Evolutionary conservation across 495 filamentous ascomycete species (phyloP).

Genomic region (Penicillium taxi): DNA sequence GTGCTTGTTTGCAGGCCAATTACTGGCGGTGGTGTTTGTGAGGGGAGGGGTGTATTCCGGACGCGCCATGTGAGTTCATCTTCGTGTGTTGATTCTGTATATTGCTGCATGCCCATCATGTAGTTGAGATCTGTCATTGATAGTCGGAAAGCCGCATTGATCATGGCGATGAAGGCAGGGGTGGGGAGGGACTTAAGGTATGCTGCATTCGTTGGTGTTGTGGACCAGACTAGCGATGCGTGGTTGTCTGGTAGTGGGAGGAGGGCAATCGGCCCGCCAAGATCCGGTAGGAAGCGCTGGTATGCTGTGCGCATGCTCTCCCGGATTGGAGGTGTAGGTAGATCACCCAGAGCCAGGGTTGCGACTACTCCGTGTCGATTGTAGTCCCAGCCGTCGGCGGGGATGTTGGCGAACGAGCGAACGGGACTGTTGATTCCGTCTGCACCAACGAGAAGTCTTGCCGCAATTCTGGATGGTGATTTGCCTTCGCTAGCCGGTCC

Average conservation of each 20-base stretch:
- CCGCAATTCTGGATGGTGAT: conserved; percentile 48
- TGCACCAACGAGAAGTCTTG: conserved; percentile 82
- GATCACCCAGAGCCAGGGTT: conserved; percentile 62
- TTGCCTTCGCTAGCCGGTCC: conserved; percentile 25
- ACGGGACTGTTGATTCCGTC: conserved; percentile 95
- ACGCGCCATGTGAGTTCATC: conserved; percentile 77
- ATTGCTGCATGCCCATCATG: conserved; percentile 54
- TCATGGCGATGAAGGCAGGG: conserved; percentile 71
- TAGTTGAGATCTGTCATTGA: conserved; percentile 69
- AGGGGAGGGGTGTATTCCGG: conserved; percentile 52
- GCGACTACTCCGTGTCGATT: conserved; percentile 84
- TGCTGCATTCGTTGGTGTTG: conserved; percentile 66
- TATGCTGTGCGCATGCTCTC: conserved; percentile 64
- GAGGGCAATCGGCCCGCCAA: conserved; percentile 74
- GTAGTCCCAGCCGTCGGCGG: conserved; percentile 88
- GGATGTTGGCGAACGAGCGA: conserved; percentile 77
- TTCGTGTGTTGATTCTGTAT: conserved; percentile 40
- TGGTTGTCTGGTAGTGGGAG: conserved; percentile 78
- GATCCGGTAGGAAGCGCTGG: conserved; percentile 85
- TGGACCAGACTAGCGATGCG: conserved; percentile 89
- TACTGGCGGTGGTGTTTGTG: conserved; percentile 49
- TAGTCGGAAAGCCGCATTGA: conserved; percentile 90
- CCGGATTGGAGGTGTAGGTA: conserved; percentile 19
- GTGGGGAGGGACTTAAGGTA: conserved; percentile 66
- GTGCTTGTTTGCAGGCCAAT: conserved; percentile 66